These are phyloP conservation scores for Boletellus sp. DNA, from an alignment of 768 basidiomycete species.

Conservation along the genomic window DNA sequence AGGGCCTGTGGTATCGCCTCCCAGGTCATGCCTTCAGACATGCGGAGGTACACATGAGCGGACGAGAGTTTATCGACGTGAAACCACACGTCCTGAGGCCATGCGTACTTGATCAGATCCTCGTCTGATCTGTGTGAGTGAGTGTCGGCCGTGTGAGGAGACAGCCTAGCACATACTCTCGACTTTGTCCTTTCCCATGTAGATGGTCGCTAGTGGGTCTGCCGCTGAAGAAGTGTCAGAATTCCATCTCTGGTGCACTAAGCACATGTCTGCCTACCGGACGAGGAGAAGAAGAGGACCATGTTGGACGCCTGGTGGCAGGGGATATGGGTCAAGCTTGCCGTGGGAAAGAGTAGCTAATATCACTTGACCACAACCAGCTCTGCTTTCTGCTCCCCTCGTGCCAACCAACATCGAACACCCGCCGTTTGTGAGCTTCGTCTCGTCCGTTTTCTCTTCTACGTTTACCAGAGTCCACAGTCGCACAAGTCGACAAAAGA, in stretches of 20 bases:
- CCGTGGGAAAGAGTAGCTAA: conserved; percentile 2
- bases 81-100: conserved; percentile 89
- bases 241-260: background rate
- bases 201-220: conserved; percentile 66
- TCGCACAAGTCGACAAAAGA: background rate
- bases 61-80: conserved; percentile 98
- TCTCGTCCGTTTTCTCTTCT: background rate
- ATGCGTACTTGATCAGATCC: conserved; percentile 89
- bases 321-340: background rate
- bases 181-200: conserved; percentile 97
- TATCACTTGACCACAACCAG: background rate
- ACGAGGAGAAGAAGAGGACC: conserved; percentile 65
- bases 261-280: conserved; percentile 27
- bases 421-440: conserved; percentile 2
- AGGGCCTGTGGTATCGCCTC: conserved; percentile 80
- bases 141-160: conserved; percentile 4
- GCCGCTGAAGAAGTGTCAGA: conserved; percentile 37
- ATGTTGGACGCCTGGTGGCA: conserved; percentile 35
- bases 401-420: background rate
- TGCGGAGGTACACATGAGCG: conserved; percentile 94
- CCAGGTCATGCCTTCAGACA: conserved; percentile 80
- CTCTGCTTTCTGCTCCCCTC: background rate
- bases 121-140: conserved; percentile 62
- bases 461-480: background rate
- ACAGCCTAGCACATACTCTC: conserved; percentile 61